A percentile compares a stretch with the other conserved stretches of the same genome.
Conservation (phyloP, 768 basidiomycete genomes). For the Postia placenta region DNA sequence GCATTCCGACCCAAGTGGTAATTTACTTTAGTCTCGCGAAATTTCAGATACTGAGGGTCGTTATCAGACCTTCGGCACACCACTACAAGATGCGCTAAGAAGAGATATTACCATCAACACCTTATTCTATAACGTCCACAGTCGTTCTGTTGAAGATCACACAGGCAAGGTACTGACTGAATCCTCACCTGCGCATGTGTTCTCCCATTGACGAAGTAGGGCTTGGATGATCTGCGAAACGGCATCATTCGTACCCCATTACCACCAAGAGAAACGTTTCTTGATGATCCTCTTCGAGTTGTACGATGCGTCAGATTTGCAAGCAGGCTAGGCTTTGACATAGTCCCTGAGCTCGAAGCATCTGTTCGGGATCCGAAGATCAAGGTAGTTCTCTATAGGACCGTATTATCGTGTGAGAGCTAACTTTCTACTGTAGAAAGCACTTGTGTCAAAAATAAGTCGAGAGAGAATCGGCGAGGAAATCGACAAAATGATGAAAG, state of each 20-base stretch:
- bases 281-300: slow-evolving; percentile 92
- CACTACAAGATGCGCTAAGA: slow-evolving; percentile 82
- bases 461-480: slow-evolving; percentile 92
- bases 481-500: slow-evolving; percentile 89
- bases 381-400: slow-evolving; percentile 38
- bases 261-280: slow-evolving; percentile 80
- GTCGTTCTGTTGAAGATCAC: slow-evolving; percentile 77
- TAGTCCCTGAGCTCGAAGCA: slow-evolving; percentile 61
- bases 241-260: slow-evolving; percentile 87
- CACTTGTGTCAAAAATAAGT: slow-evolving; percentile 73
- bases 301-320: slow-evolving; percentile 88
- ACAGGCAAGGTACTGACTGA: slow-evolving; percentile 59
- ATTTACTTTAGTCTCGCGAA: slow-evolving; percentile 22
- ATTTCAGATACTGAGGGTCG: background rate
- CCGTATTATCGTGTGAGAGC: background rate
- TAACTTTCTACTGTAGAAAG: slow-evolving; percentile 35
- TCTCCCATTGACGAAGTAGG: slow-evolving; percentile 36
- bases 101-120: slow-evolving; percentile 95
- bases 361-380: slow-evolving; percentile 58
- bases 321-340: slow-evolving; percentile 78
- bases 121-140: slow-evolving; percentile 93
- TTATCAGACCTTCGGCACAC: slow-evolving; percentile 81
- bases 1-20: slow-evolving; percentile 87
- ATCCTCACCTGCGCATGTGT: background rate
- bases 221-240: slow-evolving; percentile 73